phyloP scores from a whole-genome alignment of 371 early-diverging fungal species.

The Mucor ambiguus region DNA sequence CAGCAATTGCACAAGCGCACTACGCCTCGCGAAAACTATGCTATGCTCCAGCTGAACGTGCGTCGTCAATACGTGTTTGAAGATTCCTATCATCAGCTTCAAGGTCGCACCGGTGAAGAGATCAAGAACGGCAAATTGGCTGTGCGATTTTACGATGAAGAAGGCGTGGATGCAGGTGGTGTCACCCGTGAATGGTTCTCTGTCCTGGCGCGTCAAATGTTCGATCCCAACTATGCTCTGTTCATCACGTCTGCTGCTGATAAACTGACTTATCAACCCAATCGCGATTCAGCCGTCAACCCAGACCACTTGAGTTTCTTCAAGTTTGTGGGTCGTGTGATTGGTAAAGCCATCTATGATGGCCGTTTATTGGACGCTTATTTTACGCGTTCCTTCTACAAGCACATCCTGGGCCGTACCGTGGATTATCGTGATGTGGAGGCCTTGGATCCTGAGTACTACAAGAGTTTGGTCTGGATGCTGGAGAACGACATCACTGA shows the following conservation, averaged over 20 bases:
- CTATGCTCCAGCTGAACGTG: slow-evolving; percentile 85
- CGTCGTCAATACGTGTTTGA: slow-evolving; percentile 95
- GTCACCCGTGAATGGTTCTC: slow-evolving; percentile 99
- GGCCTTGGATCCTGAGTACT: slow-evolving; percentile 95
- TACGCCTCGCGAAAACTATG: slow-evolving; percentile 65
- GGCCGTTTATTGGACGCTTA: slow-evolving; percentile 94
- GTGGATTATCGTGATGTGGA: slow-evolving; percentile 98
- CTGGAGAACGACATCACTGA: slow-evolving; percentile 96
- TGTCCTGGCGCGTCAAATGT: slow-evolving; percentile 95
- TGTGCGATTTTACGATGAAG: slow-evolving; percentile 97
- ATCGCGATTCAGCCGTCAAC: slow-evolving; percentile 92
- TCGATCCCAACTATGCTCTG: slow-evolving; percentile 98
- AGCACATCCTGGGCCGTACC: slow-evolving; percentile 87
- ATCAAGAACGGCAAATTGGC: slow-evolving; percentile 92
- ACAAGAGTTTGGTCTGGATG: slow-evolving; percentile 98
- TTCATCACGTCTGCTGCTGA: slow-evolving; percentile 97
- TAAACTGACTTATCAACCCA: slow-evolving; percentile 96
- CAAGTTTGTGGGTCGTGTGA: slow-evolving; percentile 98
- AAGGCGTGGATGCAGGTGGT: slow-evolving; percentile 99
- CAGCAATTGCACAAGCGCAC: slow-evolving; percentile 89
- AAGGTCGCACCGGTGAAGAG: slow-evolving; percentile 86
- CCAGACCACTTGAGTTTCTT: slow-evolving; percentile 96
- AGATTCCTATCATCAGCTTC: slow-evolving; percentile 93
- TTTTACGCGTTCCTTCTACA: slow-evolving; percentile 98
- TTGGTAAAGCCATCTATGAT: slow-evolving; percentile 98